Percentiles rank a stretch among this genome's conserved stretches.
These are phyloP conservation scores for Aspergillus jensenii DNA, from an alignment of 2,329 filamentous ascomycete species.

Conservation along the genomic window DNA sequence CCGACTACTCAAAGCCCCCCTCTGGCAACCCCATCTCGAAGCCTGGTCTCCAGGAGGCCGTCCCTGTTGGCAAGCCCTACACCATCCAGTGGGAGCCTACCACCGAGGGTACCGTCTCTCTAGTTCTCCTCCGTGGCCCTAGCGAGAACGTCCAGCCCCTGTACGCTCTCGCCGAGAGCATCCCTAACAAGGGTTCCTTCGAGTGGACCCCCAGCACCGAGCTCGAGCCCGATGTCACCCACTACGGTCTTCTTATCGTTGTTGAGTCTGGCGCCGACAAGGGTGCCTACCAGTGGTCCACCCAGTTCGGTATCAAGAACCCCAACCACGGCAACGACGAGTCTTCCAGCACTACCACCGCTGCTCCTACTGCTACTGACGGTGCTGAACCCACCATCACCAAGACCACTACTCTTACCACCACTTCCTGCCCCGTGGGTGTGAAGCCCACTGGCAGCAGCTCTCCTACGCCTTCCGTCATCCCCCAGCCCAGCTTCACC, in stretches of 20 bases:
- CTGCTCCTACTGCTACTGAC: slow-evolving; percentile 6
- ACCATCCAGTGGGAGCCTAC: slow-evolving; percentile 58
- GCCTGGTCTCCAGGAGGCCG: slow-evolving; percentile 53
- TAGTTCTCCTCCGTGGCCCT: slow-evolving; percentile 61
- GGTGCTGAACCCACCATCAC: slow-evolving; percentile 12
- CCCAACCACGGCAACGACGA: slow-evolving; percentile 12
- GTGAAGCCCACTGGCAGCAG: slow-evolving; percentile 15
- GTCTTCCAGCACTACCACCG: slow-evolving; percentile 13
- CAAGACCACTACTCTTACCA: slow-evolving; percentile 15
- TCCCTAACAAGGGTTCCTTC: slow-evolving; percentile 58
- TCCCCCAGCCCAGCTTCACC: background rate
- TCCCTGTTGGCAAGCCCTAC: slow-evolving; percentile 57
- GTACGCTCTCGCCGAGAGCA: slow-evolving; percentile 52
- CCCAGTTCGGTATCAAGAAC: slow-evolving; percentile 60
- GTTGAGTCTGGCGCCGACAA: slow-evolving; percentile 55
- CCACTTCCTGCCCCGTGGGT: slow-evolving; percentile 12
- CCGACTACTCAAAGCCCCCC: slow-evolving; percentile 36
- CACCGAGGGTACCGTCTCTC: slow-evolving; percentile 46
- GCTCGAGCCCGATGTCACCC: slow-evolving; percentile 50
- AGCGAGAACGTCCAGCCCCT: slow-evolving; percentile 54
- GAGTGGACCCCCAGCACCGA: slow-evolving; percentile 53
- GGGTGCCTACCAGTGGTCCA: slow-evolving; percentile 58
- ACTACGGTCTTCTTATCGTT: slow-evolving; percentile 63
- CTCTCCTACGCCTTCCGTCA: slow-evolving; percentile 7
- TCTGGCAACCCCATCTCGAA: slow-evolving; percentile 56